Conservation (phyloP, 2,329 filamentous ascomycete species). For the Aspergillus bombycis region DNA sequence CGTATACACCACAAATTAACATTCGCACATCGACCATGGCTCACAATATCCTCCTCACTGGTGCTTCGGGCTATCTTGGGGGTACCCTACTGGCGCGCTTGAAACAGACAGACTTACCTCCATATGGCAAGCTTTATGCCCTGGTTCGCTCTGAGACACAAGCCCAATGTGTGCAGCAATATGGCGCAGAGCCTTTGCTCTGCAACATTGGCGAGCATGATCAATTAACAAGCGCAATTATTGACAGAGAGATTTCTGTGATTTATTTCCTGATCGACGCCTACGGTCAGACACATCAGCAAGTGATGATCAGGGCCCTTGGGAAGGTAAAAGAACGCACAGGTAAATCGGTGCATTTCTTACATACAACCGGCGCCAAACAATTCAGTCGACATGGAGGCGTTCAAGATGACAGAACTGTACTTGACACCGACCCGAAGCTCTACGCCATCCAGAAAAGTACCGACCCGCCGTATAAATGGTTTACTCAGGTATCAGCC, state of each 20-base stretch:
- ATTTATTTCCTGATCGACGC: slow-evolving; percentile 55
- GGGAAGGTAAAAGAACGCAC: slow-evolving; percentile 47
- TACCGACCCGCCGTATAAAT: slow-evolving; percentile 24
- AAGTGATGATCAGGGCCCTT: slow-evolving; percentile 51
- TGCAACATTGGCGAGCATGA: slow-evolving; percentile 45
- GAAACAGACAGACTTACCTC: slow-evolving; percentile 40
- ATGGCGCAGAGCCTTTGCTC: slow-evolving; percentile 47
- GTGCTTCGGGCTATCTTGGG: slow-evolving; percentile 58
- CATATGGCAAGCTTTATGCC: slow-evolving; percentile 51
- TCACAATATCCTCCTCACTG: slow-evolving; percentile 54
- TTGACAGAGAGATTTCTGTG: slow-evolving; percentile 50
- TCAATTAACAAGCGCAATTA: slow-evolving; percentile 41
- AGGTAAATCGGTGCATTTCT: slow-evolving; percentile 51
- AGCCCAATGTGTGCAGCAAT: slow-evolving; percentile 47
- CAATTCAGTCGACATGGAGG: slow-evolving; percentile 54
- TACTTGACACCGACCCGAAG: slow-evolving; percentile 50
- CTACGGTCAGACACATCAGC: slow-evolving; percentile 33
- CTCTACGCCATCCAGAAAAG: slow-evolving; percentile 51
- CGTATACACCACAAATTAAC: not conserved
- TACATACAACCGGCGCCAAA: slow-evolving; percentile 59
- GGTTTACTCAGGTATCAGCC: not conserved
- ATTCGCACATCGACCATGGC: not conserved
- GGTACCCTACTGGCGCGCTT: slow-evolving; percentile 52
- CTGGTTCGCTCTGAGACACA: slow-evolving; percentile 52
- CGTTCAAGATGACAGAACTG: slow-evolving; percentile 43